Evolutionary conservation across 2,329 filamentous ascomycete species (phyloP), one percentile per base, ranked within the genome.

Genomic region (Cadophora gregata): DNA sequence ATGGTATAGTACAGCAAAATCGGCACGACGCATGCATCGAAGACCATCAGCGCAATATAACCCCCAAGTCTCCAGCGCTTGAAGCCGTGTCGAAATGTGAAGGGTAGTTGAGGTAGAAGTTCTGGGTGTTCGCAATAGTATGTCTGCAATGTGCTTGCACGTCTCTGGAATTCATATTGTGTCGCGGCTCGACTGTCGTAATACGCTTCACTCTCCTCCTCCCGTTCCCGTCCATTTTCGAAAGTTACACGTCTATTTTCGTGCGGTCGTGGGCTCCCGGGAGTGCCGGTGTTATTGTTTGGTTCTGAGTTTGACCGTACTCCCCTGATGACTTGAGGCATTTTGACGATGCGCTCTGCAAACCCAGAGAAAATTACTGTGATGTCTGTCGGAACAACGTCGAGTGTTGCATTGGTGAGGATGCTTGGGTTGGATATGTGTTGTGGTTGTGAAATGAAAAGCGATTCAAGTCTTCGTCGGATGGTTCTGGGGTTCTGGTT

Each of bases 1-100:
- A 86, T 77, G 24, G 80, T 80, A 69, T 85, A 86, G 77, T 84
- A 86, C 4, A 86, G 75, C 1, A 82, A 76, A 66, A 86, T 83
- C 24, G 84, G 84, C 24, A 86, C 79, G 33, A 85, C 73, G 65
- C 78, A 79, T 0, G 80, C 80, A 68, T 82, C 81, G 69, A 85
- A 80, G 64, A 85, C 78, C 27, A 85, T 74, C 64, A 86, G 80
- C 47, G 79, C 79, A 29, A 72, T 68, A 36, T 79, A 78, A 63
- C 68, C 68, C 5, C 62, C 70, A 8, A 73, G 47, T 36, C 66
- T 69, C 71, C 71, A 73, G 62, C 71, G 33, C 55, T 73, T 73
- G 67, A 70, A 72, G 27, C 71, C 71, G 67, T 72, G 71, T 33
- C 70, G 70, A 63, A 71, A 73, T n/a, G 71, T 71, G 42, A 73